phyloP scores from a whole-genome alignment of 169 alveolate genomes.

The Plasmodium cynomolgi region DNA sequence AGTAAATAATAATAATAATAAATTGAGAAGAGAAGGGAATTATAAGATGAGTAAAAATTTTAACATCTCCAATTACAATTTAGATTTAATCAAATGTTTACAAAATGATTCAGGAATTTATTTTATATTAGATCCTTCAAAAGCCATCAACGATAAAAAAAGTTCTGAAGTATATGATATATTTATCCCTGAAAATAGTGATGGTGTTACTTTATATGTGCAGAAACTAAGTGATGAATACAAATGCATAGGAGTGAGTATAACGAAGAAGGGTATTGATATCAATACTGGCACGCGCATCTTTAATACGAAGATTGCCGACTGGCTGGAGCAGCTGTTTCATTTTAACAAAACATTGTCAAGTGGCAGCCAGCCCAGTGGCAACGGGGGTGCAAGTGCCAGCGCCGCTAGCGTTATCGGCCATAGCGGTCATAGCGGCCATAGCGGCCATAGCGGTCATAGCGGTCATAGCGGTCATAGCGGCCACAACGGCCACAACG shows the following conservation, averaged over 20 bases:
- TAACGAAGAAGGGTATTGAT: constrained; percentile 60
- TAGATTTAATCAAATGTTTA: constrained; percentile 64
- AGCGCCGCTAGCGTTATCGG: not conserved
- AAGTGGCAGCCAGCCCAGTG: not conserved
- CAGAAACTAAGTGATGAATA: constrained; percentile 71
- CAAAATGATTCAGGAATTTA: constrained; percentile 71
- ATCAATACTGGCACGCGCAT: constrained; percentile 64
- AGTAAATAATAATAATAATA: not conserved
- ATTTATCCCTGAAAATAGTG: constrained; percentile 67
- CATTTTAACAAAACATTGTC: constrained; percentile 40
- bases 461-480: not conserved
- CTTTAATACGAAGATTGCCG: constrained; percentile 67
- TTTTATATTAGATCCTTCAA: constrained; percentile 67
- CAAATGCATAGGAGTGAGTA: constrained; percentile 73
- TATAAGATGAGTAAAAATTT: constrained; percentile 48
- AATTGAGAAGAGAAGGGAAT: not conserved
- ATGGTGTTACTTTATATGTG: constrained; percentile 67
- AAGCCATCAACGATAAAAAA: constrained; percentile 55
- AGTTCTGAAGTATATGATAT: constrained; percentile 61
- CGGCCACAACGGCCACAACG: not conserved
- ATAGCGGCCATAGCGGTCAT: not conserved
- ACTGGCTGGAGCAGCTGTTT: constrained; percentile 71
- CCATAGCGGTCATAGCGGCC: not conserved
- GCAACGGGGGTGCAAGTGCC: not conserved
- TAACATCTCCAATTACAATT: constrained; percentile 60